Evolutionary conservation across 108 stramenopile species (phyloP).

Genomic region (Cyclotella baltica): DNA sequence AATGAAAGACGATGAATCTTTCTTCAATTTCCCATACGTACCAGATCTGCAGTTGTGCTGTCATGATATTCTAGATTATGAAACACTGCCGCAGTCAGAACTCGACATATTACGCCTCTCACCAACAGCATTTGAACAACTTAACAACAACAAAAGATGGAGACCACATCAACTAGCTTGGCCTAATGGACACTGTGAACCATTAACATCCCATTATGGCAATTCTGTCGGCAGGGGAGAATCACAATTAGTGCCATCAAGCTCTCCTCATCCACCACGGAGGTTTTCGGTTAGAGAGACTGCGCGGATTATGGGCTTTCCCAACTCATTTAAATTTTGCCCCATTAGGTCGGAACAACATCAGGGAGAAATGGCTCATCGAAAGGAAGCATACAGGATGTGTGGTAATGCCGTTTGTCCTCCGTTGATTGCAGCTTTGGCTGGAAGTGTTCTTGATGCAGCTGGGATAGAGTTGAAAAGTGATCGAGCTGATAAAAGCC

Average conservation of each 20-base stretch:
- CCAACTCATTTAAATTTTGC: conserved; percentile 54
- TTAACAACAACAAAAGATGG: conserved; percentile 59
- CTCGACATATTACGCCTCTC: conserved; percentile 60
- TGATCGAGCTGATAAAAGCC: conserved; percentile 4
- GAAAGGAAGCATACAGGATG: conserved; percentile 66
- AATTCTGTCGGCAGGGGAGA: conserved; percentile 78
- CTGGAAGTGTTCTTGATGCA: conserved; percentile 70
- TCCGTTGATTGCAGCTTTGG: conserved; percentile 77
- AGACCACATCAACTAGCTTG: conserved; percentile 70
- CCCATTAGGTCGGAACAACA: conserved; percentile 19
- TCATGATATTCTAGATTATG: conserved; percentile 69
- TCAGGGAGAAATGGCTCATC: conserved; percentile 74
- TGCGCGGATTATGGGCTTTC: conserved; percentile 86
- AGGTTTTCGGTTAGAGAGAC: conserved; percentile 77
- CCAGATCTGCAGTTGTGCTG: conserved; percentile 75
- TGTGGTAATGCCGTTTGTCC: conserved; percentile 87
- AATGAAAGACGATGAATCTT: conserved; percentile 9
- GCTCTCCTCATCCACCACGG: conserved; percentile 63
- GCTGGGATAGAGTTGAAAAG: background rate
- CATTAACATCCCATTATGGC: conserved; percentile 80
- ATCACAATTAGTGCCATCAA: conserved; percentile 73
- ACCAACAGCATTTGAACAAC: conserved; percentile 57
- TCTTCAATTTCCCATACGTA: conserved; percentile 73
- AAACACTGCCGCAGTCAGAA: conserved; percentile 55
- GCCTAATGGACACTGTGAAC: conserved; percentile 68